Evolutionary conservation across 2,329 filamentous ascomycete genomes (phyloP).

Genomic region (Alternaria novae-zelandiae): DNA sequence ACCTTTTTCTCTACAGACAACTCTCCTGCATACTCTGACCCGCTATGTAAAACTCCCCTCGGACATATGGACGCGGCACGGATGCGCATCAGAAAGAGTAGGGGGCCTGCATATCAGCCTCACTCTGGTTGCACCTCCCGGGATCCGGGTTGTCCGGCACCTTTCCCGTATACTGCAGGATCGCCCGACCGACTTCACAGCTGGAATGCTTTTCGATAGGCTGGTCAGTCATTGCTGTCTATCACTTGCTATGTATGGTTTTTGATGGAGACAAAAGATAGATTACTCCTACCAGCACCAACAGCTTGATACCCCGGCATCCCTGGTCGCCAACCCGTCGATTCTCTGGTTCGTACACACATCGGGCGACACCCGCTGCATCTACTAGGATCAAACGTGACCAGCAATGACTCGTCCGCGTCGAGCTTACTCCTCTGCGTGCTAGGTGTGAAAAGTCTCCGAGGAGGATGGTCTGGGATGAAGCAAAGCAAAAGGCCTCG

Average conservation of each 20-base stretch:
- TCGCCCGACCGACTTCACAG: neutral
- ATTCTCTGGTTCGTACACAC: neutral
- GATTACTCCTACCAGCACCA: neutral
- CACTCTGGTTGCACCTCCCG: neutral
- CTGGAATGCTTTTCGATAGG: neutral
- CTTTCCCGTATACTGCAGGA: neutral
- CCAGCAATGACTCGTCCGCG: neutral
- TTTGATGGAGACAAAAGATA: neutral
- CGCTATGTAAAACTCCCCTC: neutral
- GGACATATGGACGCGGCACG: neutral
- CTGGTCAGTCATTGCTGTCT: neutral
- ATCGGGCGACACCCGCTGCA: slow-evolving; percentile 2
- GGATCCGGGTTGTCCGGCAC: neutral
- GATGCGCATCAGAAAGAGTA: neutral
- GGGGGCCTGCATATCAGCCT: neutral
- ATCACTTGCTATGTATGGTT: neutral
- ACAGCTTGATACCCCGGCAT: neutral
- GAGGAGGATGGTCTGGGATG: neutral
- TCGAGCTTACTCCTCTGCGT: neutral
- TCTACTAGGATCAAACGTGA: neutral
- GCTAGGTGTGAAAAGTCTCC: neutral
- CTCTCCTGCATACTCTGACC: neutral
- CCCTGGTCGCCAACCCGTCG: neutral
- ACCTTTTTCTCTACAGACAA: neutral
- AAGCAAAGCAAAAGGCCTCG: neutral